Base-by-base conservation (phyloP, 2,329 filamentous ascomycete species). In the Intubia oerlemansii region DNA sequence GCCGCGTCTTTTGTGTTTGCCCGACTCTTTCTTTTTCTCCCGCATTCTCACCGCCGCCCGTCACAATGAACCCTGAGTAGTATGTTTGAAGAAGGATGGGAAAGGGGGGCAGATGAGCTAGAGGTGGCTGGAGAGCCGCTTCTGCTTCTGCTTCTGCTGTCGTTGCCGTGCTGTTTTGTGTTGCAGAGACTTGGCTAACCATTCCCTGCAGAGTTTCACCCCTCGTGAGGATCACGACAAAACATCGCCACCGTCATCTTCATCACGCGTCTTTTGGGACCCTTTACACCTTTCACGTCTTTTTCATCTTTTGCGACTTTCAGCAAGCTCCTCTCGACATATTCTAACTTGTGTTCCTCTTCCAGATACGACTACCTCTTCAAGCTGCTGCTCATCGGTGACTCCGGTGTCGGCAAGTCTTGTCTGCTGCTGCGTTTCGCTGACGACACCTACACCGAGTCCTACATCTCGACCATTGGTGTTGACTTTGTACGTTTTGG, bases 331-430 rank as follows among this genome's bases (percentile, higher is more conserved):
- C n/a, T n/a, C n/a, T n/a, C n/a, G n/a, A n/a, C n/a, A n/a, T n/a
- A 10, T 2, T 16, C 20, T 32, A 28, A 29, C 25, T 27, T 27
- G 32, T 35, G n/a, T n/a, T n/a, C n/a, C n/a, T n/a, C n/a, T n/a
- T n/a, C n/a, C 50, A 95, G 88, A 88, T 98, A 98, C 78, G 88
- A 98, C 56, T 98, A 98, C 57, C 82, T 98, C 50, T 98, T 98
- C 74, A 98, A 98, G 74, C 82, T 98, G 42, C 80, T 98, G 57
- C 85, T 98, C 64, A 98, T 98, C 72, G 88, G 88, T 58, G 88
- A 98, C 56, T 98, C 88, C 54, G 88, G 88, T 72, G 88, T 98
- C 49, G 88, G 88, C 76, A 98, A 98, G 76, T 98, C 88, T 50
- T 98, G 88, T 60, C 56, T 98, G 61, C 67, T 98, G 43, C 66